Evolutionary conservation across 352 stramenopile species (phyloP).

Genomic region (Phytophthora brassicae): DNA sequence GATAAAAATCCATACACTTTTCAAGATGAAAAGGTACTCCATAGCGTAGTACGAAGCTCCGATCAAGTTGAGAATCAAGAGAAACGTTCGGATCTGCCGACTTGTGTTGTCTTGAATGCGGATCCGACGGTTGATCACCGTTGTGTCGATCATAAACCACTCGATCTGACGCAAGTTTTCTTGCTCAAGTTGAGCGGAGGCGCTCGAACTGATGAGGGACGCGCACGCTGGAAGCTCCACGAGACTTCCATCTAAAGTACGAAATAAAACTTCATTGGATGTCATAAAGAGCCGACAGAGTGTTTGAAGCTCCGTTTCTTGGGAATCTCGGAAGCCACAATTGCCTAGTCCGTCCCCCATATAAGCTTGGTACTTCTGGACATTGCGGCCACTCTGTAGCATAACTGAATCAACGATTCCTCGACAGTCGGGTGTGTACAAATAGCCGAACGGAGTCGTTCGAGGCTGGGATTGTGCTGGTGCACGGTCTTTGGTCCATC

Average conservation of each 20-base stretch:
- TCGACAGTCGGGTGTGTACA: conserved; percentile 39
- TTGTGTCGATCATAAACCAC: conserved; percentile 38
- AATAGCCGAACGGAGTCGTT: conserved; percentile 37
- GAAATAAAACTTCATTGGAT: conserved; percentile 30
- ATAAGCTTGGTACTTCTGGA: conserved; percentile 48
- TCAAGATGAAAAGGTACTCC: conserved; percentile 38
- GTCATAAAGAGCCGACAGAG: conserved; percentile 41
- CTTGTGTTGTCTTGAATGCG: conserved; percentile 48
- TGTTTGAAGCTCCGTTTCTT: conserved; percentile 40
- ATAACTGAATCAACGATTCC: conserved; percentile 29
- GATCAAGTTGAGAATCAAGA: conserved; percentile 42
- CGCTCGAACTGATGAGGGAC: conserved; percentile 13
- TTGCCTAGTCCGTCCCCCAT: conserved; percentile 40
- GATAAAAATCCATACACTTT: conserved; percentile 29
- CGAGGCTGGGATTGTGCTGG: background rate
- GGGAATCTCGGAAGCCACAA: conserved; percentile 40
- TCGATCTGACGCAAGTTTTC: conserved; percentile 35
- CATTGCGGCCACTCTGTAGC: conserved; percentile 37
- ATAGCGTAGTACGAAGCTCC: conserved; percentile 34
- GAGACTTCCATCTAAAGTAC: conserved; percentile 20
- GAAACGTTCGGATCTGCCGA: conserved; percentile 37
- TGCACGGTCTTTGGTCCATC: conserved; percentile 32
- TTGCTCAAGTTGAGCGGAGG: conserved; percentile 8
- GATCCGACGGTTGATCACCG: conserved; percentile 22
- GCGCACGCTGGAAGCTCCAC: conserved; percentile 23